phyloP scores from a whole-genome alignment of 1,139 yeast genomes.

The Hyphopichia khmerensis region DNA sequence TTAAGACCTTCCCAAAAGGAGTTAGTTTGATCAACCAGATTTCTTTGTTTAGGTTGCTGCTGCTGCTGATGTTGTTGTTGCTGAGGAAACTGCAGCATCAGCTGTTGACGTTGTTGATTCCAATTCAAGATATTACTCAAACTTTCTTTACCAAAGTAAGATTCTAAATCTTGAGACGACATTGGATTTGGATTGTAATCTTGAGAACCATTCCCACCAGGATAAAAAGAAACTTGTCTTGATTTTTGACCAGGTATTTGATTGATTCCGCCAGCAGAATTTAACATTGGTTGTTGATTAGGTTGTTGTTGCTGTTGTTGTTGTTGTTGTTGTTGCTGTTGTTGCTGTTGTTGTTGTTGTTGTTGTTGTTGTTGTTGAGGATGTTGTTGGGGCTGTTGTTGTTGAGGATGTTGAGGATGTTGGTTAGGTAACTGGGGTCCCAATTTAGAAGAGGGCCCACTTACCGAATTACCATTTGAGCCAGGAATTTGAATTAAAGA shows the following conservation, averaged over 20 bases:
- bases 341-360: constrained; percentile 2
- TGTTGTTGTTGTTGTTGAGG: not conserved
- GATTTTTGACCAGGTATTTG: constrained; percentile 3
- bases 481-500: constrained; percentile 42
- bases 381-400: constrained; percentile 2
- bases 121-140: constrained; percentile 33
- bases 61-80: constrained; percentile 9
- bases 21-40: constrained; percentile 24
- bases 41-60: constrained; percentile 12
- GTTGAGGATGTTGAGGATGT: not conserved
- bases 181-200: constrained; percentile 22
- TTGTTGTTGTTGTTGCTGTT: not conserved
- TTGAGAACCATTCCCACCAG: constrained; percentile 9
- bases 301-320: not conserved
- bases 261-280: constrained; percentile 16
- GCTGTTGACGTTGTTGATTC: constrained; percentile 17
- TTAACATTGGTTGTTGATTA: constrained; percentile 4
- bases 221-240: constrained; percentile 8
- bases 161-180: constrained; percentile 43
- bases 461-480: constrained; percentile 33
- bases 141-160: constrained; percentile 43
- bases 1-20: constrained; percentile 25
- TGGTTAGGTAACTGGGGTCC: not conserved
- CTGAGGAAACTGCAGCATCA: constrained; percentile 7
- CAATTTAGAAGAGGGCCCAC: constrained; percentile 20